phyloP scores from a whole-genome alignment of 176 grass and related monocot species.

The Carex pumila region DNA sequence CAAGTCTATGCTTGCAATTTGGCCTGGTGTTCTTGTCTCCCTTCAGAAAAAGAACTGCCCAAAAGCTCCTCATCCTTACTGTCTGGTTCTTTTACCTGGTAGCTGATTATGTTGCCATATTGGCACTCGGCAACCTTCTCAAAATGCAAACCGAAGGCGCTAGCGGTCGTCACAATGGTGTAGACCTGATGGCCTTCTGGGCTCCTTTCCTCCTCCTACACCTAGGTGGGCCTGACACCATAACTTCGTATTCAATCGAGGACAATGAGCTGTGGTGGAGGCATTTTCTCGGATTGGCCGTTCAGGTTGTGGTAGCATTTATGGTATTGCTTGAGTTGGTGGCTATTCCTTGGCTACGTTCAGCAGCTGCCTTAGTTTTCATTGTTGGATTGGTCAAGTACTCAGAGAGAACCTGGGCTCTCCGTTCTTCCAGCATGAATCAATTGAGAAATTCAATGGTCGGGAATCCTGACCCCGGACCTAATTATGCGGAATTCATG shows the following conservation, averaged over 20 bases:
- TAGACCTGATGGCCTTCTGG: conserved; percentile 26
- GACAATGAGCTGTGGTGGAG: conserved; percentile 32
- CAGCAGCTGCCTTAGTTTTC: neutral
- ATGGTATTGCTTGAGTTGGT: conserved; percentile 12
- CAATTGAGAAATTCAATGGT: neutral
- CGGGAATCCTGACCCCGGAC: no score
- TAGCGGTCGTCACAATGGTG: neutral
- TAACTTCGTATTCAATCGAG: conserved; percentile 34
- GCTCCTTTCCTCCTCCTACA: conserved; percentile 45
- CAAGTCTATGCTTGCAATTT: conserved; percentile 22
- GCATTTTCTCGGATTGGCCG: conserved; percentile 20
- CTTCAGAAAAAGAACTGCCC: conserved; percentile 9
- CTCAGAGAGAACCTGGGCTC: conserved; percentile 11
- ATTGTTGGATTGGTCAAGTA: conserved; percentile 21
- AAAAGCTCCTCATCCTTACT: neutral
- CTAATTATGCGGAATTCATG: neutral
- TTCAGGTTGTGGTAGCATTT: conserved; percentile 18
- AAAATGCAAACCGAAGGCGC: neutral
- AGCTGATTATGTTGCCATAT: conserved; percentile 27
- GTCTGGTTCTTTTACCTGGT: conserved; percentile 26
- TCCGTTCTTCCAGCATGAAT: conserved; percentile 19
- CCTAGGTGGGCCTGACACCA: conserved; percentile 38
- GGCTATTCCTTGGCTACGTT: neutral
- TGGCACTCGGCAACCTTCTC: conserved; percentile 29
- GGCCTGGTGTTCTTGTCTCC: conserved; percentile 3